Evolutionary conservation across 352 stramenopile species (phyloP), one percentile per base, ranked within the genome.

Genomic region (Thalassiosira mediterranea): DNA sequence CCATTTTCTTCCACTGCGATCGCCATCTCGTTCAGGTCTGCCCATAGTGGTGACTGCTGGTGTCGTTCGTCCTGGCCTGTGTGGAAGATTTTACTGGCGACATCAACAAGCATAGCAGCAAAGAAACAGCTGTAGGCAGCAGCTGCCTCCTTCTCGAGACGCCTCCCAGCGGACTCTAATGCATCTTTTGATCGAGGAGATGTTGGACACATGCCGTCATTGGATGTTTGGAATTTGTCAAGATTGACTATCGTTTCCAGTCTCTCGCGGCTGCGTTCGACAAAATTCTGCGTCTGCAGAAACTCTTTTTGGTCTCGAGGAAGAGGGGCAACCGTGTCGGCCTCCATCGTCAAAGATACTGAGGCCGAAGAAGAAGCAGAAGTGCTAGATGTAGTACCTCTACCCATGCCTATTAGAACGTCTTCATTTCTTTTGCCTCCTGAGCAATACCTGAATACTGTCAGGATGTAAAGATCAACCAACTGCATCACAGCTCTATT

Each of bases 381-480:
- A 46, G 54, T 48, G 28, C 13, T 32, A 26, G 64, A 47, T n/a
- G n/a, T n/a, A n/a, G n/a, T n/a, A 17, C 68, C 44, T 65, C 72
- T 78, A 4, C 64, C 68, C 40, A 88, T 81, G 19, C 75, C 79
- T 49, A 84, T 81, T 42, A 86, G 60, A n/a, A 87, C 53, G 49
- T 81, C 59, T 82, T 93, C 87, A 52, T 91, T 88, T 26, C 44
- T 63, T 59, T 57, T 72, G 38, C 61, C 89, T 23, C 80, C 57
- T 19, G 52, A 26, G 65, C 85, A 93, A 31, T 91, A 53, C 15
- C 87, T 82, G 54, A 93, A 88, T 15, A 89, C 83, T 23, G 87
- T 91, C 8, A 88, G 84, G 48, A 90, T 62, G 42, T 90, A 93
- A 5, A 93, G 76, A 84, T 93, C 83, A 58, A 73, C 78, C 3